Evolutionary conservation across 768 basidiomycete species (phyloP).

Genomic region (Antrodiella citrinella): DNA sequence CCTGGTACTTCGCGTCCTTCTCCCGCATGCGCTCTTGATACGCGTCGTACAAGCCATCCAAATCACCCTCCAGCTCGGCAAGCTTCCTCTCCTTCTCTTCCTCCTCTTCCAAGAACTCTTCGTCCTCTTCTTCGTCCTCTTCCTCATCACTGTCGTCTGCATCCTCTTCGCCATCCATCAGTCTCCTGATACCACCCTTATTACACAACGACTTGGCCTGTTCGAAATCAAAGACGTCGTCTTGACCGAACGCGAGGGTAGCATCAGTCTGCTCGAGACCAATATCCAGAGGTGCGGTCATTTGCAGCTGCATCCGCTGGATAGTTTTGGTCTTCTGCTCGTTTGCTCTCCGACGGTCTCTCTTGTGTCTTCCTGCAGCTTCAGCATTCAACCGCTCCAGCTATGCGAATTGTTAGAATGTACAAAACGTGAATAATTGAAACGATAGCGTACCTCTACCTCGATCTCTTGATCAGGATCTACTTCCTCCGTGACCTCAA

Average conservation of each 20-base stretch:
- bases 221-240: slow-evolving; percentile 83
- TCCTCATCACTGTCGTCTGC: slow-evolving; percentile 33
- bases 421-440: slow-evolving; percentile 2
- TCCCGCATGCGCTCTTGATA: slow-evolving; percentile 78
- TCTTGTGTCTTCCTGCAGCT: slow-evolving; percentile 62
- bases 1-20: slow-evolving; percentile 81
- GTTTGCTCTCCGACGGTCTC: slow-evolving; percentile 77
- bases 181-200: slow-evolving; percentile 30
- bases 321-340: slow-evolving; percentile 84
- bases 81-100: slow-evolving; percentile 64
- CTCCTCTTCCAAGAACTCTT: slow-evolving; percentile 47
- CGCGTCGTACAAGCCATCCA: slow-evolving; percentile 83
- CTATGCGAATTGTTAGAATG: no score
- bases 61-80: slow-evolving; percentile 65
- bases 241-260: slow-evolving; percentile 64
- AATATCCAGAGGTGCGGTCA: slow-evolving; percentile 97
- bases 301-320: slow-evolving; percentile 92
- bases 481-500: slow-evolving; percentile 56
- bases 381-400: slow-evolving; percentile 79
- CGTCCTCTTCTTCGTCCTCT: slow-evolving; percentile 30
- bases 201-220: slow-evolving; percentile 38
- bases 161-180: slow-evolving; percentile 36
- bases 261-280: slow-evolving; percentile 79
- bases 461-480: slow-evolving; percentile 89
- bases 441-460: slow-evolving; percentile 66